phyloP scores from a whole-genome alignment of 148 eudicot genomes.

The Fagopyrum esculentum region DNA sequence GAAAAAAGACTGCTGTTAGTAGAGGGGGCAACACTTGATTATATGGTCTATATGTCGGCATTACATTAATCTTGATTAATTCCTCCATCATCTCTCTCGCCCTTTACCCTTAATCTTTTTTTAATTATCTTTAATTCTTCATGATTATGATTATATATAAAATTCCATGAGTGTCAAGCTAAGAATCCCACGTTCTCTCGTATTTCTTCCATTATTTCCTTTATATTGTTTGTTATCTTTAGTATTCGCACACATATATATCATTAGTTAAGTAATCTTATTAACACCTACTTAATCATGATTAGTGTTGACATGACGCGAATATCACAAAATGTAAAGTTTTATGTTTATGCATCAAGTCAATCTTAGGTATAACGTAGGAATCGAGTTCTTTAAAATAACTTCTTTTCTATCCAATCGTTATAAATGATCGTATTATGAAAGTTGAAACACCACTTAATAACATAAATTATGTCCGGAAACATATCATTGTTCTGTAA shows the following conservation, averaged over 20 bases:
- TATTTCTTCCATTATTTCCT: not conserved
- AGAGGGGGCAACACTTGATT: constrained; percentile 10
- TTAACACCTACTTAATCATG: constrained; percentile 2
- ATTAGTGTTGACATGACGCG: constrained; percentile 6
- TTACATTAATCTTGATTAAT: constrained; percentile 7
- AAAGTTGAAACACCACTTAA: too few species aligned
- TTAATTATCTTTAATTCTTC: not conserved
- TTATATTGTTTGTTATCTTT: not conserved
- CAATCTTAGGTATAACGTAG: too few species aligned
- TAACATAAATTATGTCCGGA: too few species aligned
- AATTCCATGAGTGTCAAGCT: not conserved
- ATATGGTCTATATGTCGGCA: constrained; percentile 10
- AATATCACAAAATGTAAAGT: too few species aligned
- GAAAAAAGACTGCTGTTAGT: not conserved
- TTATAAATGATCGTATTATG: too few species aligned
- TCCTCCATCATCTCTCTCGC: constrained; percentile 10
- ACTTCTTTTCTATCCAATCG: too few species aligned
- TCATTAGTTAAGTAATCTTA: not conserved
- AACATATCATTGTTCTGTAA: not conserved
- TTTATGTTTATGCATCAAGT: too few species aligned
- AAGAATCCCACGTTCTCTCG: constrained; percentile 13
- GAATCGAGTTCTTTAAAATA: too few species aligned
- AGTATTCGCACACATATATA: not conserved
- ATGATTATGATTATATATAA: constrained; percentile 6
- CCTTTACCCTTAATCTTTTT: not conserved